These are phyloP conservation scores for Tuber indicum DNA, from an alignment of 495 filamentous ascomycete species.

Conservation along the genomic window DNA sequence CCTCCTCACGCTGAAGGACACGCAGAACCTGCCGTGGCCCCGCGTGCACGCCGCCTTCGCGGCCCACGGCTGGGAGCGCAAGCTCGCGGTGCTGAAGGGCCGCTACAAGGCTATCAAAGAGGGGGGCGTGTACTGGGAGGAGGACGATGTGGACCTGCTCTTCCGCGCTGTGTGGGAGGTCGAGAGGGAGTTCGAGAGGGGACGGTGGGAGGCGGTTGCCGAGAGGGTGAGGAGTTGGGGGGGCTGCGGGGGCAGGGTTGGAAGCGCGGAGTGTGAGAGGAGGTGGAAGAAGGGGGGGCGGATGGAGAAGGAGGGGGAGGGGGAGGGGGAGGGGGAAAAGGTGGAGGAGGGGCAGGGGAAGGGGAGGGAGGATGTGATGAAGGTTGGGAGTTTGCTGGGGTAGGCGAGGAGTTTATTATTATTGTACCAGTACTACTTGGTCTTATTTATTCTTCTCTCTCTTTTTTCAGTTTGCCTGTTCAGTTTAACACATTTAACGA, in stretches of 20 bases:
- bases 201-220: constrained; percentile 24
- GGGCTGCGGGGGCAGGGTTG: constrained; percentile 20
- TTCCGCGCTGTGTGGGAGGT: constrained; percentile 28
- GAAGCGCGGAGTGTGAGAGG: constrained; percentile 25
- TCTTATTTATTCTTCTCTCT: not conserved
- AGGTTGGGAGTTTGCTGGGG: not conserved
- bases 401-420: not conserved
- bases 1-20: constrained; percentile 25
- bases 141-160: constrained; percentile 30
- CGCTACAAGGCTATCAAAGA: constrained; percentile 29
- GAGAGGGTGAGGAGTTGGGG: constrained; percentile 19
- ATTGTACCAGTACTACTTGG: not conserved
- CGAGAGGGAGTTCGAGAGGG: constrained; percentile 20
- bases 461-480: not conserved
- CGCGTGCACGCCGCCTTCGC: constrained; percentile 20
- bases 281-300: constrained; percentile 18
- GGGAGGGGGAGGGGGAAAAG: not conserved
- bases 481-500: not conserved
- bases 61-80: constrained; percentile 19
- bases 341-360: not conserved
- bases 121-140: constrained; percentile 29
- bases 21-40: constrained; percentile 17
- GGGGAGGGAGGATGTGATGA: not conserved
- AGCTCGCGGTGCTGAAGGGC: constrained; percentile 16
- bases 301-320: not conserved